A percentile compares a stretch with the other conserved stretches of the same genome.
Evolutionary conservation across 2,329 filamentous ascomycete species (phyloP).

Genomic region (Aspergillus novofumigatus): DNA sequence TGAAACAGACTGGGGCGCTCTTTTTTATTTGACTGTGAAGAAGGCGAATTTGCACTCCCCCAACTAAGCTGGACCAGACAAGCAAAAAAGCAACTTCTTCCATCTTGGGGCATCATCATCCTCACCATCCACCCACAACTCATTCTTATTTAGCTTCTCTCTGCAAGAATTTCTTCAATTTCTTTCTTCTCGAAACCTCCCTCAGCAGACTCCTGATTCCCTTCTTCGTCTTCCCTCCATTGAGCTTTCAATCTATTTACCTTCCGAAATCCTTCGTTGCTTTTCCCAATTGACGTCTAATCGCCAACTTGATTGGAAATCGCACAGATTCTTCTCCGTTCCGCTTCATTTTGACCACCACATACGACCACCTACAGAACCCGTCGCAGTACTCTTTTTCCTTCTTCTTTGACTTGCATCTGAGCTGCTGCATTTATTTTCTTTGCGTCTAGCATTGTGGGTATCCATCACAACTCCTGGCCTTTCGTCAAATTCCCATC

Average conservation of each 20-base stretch:
- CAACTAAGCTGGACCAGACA: not conserved
- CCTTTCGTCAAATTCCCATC: not conserved
- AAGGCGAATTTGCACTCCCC: not conserved
- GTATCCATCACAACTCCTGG: constrained; percentile 5
- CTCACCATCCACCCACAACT: not conserved
- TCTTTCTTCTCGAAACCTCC: not conserved
- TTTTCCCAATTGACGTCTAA: constrained; percentile 7
- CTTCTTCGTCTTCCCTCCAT: constrained; percentile 5
- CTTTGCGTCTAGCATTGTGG: constrained; percentile 29
- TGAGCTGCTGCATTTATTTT: constrained; percentile 18
- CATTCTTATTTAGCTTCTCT: not conserved
- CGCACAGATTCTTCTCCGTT: constrained; percentile 27
- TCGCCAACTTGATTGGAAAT: constrained; percentile 19
- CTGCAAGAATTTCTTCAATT: not conserved
- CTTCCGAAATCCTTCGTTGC: constrained; percentile 15
- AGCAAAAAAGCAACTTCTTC: not conserved
- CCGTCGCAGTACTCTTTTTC: constrained; percentile 9
- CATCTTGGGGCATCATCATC: not conserved
- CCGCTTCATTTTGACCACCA: constrained; percentile 18
- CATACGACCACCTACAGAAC: not conserved
- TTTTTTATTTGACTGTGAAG: not conserved
- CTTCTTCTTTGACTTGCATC: constrained; percentile 12
- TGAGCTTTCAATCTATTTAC: constrained; percentile 7
- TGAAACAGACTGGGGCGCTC: constrained; percentile 5
- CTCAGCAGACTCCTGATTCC: not conserved